A percentile compares a stretch with the other conserved stretches of the same genome.
Conservation (phyloP, 2,329 filamentous ascomycete genomes). For the Alternaria sp. region DNA sequence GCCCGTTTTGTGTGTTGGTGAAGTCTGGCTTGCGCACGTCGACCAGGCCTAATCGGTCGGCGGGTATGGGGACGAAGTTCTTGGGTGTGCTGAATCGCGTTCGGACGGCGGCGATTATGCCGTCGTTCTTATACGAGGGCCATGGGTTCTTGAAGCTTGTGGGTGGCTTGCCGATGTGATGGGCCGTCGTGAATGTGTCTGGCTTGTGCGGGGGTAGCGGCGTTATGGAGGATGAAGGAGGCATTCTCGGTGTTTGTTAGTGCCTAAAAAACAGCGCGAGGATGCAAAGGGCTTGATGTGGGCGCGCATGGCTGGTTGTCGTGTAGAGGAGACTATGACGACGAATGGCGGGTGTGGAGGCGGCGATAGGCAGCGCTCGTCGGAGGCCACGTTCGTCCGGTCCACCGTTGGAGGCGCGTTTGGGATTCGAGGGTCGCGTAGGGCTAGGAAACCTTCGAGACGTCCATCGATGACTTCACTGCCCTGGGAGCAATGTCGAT, state of each 20-base stretch:
- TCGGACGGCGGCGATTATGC: slow-evolving; percentile 38
- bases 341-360: neutral
- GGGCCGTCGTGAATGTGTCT: slow-evolving; percentile 35
- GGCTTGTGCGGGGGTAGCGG: slow-evolving; percentile 28
- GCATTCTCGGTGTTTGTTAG: slow-evolving; percentile 16
- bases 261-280: slow-evolving; percentile 19
- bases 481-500: neutral
- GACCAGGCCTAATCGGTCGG: slow-evolving; percentile 50
- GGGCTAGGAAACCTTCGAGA: neutral
- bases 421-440: neutral
- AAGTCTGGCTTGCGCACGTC: slow-evolving; percentile 52
- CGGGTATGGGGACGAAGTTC: slow-evolving; percentile 56
- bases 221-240: slow-evolving; percentile 17
- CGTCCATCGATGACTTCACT: neutral
- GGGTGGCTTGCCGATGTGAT: slow-evolving; percentile 54
- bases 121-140: slow-evolving; percentile 49
- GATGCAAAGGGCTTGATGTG: neutral
- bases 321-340: slow-evolving; percentile 17
- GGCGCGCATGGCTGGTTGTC: slow-evolving; percentile 9
- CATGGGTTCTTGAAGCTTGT: slow-evolving; percentile 58
- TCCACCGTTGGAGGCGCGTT: neutral
- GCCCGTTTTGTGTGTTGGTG: slow-evolving; percentile 29
- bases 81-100: slow-evolving; percentile 48
- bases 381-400: slow-evolving; percentile 8
- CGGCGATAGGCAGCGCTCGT: slow-evolving; percentile 17